Evolutionary conservation across 768 basidiomycete species (phyloP).

Genomic region (Termitomyces sp.): DNA sequence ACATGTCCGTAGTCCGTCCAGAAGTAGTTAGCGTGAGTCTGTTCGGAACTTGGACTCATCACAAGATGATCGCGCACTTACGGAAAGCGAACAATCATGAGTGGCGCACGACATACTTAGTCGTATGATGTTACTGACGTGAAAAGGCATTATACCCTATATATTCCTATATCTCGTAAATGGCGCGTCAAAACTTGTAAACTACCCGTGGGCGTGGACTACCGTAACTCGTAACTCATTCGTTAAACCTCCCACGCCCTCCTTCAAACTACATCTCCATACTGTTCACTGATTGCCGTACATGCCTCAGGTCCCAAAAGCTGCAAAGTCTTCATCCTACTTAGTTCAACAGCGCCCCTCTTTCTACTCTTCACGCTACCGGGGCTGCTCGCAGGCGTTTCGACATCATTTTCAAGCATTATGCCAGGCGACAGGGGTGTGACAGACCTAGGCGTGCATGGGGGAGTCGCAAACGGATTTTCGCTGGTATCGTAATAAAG

Average conservation of each 20-base stretch:
- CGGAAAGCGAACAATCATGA: not conserved
- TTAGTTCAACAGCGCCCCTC: constrained; percentile 1
- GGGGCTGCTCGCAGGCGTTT: not conserved
- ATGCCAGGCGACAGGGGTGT: constrained; percentile 1
- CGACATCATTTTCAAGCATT: not conserved
- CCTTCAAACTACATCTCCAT: not conserved
- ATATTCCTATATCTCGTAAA: not conserved
- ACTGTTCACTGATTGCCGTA: constrained; percentile 2
- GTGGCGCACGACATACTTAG: constrained; percentile 1
- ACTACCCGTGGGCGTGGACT: not conserved
- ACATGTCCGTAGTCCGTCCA: not conserved
- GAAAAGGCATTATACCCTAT: not conserved
- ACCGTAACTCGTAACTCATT: no score
- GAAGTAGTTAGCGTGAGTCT: no score
- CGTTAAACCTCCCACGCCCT: constrained; percentile 3
- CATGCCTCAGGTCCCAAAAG: constrained; percentile 12
- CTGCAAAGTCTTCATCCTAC: constrained; percentile 9
- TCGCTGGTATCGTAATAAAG: not conserved
- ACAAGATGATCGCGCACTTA: no score
- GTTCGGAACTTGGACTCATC: not conserved
- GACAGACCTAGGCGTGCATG: constrained; percentile 1
- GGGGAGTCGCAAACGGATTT: constrained; percentile 12
- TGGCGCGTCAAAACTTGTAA: not conserved
- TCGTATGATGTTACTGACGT: not conserved
- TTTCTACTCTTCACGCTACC: constrained; percentile 4